A percentile compares a stretch with the other conserved stretches of the same genome.
Conservation (phyloP, 1,139 yeast species). For the Suhomyces choctaworum region DNA sequence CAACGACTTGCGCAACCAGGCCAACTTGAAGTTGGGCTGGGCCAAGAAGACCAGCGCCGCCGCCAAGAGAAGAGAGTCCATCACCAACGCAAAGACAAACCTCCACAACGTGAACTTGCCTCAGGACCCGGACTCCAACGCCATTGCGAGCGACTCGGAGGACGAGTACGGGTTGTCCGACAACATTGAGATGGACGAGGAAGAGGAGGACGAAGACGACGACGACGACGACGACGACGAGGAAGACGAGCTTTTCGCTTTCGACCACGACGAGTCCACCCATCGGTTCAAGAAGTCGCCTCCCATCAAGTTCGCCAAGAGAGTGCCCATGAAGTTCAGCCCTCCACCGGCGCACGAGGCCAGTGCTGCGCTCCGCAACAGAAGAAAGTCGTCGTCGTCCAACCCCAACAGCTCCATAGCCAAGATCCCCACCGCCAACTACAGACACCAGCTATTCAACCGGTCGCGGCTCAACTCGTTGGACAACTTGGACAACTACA, state of each 20-base stretch:
- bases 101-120: slow-evolving; percentile 51
- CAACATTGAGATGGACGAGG: slow-evolving; percentile 18
- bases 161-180: slow-evolving; percentile 30
- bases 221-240: slow-evolving; percentile 26
- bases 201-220: slow-evolving; percentile 22
- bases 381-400: slow-evolving; percentile 32
- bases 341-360: slow-evolving; percentile 41
- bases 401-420: slow-evolving; percentile 15
- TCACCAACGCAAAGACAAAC: slow-evolving; percentile 48
- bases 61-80: slow-evolving; percentile 50
- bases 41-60: slow-evolving; percentile 34
- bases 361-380: slow-evolving; percentile 11
- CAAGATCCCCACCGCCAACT: slow-evolving; percentile 12
- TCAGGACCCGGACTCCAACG: slow-evolving; percentile 26
- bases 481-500: slow-evolving; percentile 46
- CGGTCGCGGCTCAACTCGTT: slow-evolving; percentile 46
- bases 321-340: slow-evolving; percentile 45
- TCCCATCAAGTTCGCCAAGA: slow-evolving; percentile 45
- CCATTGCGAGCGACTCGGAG: slow-evolving; percentile 47
- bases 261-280: slow-evolving; percentile 42
- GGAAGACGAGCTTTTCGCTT: slow-evolving; percentile 40
- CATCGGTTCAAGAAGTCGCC: slow-evolving; percentile 29
- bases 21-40: slow-evolving; percentile 47
- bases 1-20: slow-evolving; percentile 40
- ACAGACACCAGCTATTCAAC: slow-evolving; percentile 36